Percentiles rank a stretch among this genome's conserved stretches.
Evolutionary conservation across 2,329 filamentous ascomycete genomes (phyloP).

Genomic region (Pseudogymnoascus sp.): DNA sequence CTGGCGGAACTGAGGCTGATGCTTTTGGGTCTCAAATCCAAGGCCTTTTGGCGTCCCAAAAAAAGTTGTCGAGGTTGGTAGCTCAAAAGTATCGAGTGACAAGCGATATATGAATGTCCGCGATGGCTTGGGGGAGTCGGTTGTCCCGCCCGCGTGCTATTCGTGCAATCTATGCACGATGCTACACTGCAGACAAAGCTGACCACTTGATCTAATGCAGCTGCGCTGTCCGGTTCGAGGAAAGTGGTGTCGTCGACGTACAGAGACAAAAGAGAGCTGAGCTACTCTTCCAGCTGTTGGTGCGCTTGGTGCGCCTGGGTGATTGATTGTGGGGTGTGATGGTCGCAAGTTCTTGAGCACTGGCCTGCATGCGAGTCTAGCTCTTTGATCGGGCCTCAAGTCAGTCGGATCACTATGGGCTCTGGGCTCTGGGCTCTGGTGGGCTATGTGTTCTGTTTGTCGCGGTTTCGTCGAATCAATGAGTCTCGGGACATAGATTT

Average conservation of each 20-base stretch:
- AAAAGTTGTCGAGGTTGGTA: constrained; percentile 1
- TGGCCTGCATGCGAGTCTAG: constrained; percentile 1
- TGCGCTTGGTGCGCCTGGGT: constrained; percentile 7
- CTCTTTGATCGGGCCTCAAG: constrained; percentile 5
- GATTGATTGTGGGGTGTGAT: not conserved
- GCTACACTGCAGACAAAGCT: constrained; percentile 5
- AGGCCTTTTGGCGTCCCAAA: not conserved
- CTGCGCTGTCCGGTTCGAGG: not conserved
- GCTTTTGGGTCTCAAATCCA: not conserved
- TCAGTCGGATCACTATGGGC: not conserved
- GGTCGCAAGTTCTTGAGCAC: constrained; percentile 4
- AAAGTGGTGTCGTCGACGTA: constrained; percentile 4
- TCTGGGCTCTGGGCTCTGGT: not conserved
- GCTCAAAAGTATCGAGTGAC: constrained; percentile 5
- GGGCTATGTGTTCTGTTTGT: not conserved
- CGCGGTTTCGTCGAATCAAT: not conserved
- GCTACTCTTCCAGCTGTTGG: not conserved
- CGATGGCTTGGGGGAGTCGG: not conserved
- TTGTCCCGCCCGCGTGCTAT: not conserved
- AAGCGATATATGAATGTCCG: not conserved
- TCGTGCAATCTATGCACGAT: not conserved
- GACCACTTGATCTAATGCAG: constrained; percentile 11
- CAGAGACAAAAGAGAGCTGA: constrained; percentile 3
- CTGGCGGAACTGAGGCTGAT: constrained; percentile 10
- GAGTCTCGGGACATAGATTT: not conserved